Percentiles rank a stretch among this genome's conserved stretches.
These are phyloP conservation scores for Mrakia frigida DNA, from an alignment of 768 basidiomycete species.

Conservation along the genomic window DNA sequence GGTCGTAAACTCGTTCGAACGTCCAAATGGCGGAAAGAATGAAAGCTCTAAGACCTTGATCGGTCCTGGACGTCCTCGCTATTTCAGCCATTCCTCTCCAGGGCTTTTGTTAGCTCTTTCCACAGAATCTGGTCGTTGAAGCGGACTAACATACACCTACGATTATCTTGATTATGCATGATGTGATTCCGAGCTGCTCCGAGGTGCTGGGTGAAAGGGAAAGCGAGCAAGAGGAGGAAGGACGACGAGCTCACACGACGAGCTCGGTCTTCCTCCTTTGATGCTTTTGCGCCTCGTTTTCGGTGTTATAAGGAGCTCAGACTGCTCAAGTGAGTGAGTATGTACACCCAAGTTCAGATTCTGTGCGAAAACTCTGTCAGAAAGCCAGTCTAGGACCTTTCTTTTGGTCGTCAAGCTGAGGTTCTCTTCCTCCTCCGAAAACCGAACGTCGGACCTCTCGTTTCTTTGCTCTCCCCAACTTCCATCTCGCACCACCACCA, in stretches of 20 bases:
- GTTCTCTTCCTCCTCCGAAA: too few species aligned
- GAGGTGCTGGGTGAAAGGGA: not conserved
- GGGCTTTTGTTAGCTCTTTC: too few species aligned
- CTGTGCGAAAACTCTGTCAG: too few species aligned
- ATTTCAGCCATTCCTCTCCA: constrained; percentile 33
- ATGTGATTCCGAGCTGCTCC: not conserved
- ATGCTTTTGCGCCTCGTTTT: not conserved
- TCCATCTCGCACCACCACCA: constrained; percentile 13
- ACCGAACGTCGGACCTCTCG: not conserved
- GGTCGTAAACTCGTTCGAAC: not conserved
- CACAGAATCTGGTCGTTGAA: not conserved
- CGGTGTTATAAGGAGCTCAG: not conserved
- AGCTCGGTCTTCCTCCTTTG: not conserved
- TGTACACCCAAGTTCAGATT: too few species aligned
- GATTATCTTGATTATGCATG: not conserved
- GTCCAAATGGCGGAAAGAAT: constrained; percentile 14
- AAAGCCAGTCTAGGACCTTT: too few species aligned
- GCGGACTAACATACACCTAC: not conserved
- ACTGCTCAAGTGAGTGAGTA: too few species aligned
- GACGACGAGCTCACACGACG: not conserved
- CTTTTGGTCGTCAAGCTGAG: too few species aligned
- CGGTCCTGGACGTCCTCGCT: not conserved
- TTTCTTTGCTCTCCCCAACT: not conserved
- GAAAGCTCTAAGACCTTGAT: not conserved
- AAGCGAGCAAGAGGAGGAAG: not conserved